Evolutionary conservation across 176 grass and related monocot genomes (phyloP), one percentile per base, ranked within the genome.

Genomic region (Zoysia pacifica): DNA sequence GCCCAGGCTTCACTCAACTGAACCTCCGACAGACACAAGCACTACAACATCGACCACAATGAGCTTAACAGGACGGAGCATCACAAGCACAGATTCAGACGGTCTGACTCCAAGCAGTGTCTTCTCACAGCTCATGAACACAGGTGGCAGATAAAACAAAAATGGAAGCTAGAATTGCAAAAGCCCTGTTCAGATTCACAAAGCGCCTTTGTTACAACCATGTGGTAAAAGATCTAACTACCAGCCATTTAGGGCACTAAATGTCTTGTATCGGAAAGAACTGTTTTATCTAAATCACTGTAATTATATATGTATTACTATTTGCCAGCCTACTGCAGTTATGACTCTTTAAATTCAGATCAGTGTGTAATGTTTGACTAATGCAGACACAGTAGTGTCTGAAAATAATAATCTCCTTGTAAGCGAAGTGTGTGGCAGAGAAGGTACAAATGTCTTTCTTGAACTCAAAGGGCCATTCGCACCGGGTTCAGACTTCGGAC

Each of bases 91-190:
- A 12, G 84, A 78, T 40, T 91, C 89, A 0, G 84, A 89, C 13
- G 78, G 87, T 59, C 70, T 83, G 6, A 91, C 84, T 0, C 81
- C 93, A 7, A 86, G 81, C 62, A 83, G 60, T 2, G 62, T 91
- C n/a, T 94, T 94, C 84, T 94, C 89, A 2, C 89, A 94, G 79
- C 80, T 94, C 65, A 85, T 91, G 78, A 82, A 89, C 59, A 84
- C 87, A 11, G 81, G 89, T 79, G 93, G 89, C 38, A 83, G 89
- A 8, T 94, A 73, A 93, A 69, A 75, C 18, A 2, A 7, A 76
- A 36, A 3, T 11, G 58, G 9, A 61, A 61, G n/a, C 8, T 61
- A 28, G 8, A 35, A 61, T 11, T 35, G 20, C 6, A 6, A 6
- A 8, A 19, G 18, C 2, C 20, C 18, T 19, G 2, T 20, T 59